phyloP scores from a whole-genome alignment of 306 rosid genomes.

The Prosopis cineraria region DNA sequence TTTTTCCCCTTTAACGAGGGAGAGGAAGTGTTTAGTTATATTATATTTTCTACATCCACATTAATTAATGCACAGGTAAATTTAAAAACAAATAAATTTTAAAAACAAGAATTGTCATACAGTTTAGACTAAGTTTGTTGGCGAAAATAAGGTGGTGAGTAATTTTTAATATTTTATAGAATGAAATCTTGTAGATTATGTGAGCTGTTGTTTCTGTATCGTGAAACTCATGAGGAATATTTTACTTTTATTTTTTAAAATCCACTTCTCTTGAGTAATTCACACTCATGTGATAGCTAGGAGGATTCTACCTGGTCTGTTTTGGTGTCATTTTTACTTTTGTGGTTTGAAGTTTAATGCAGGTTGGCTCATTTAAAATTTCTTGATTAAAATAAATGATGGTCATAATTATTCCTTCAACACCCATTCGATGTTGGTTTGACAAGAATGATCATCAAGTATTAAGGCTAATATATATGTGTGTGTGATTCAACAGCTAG shows the following conservation, averaged over 20 bases:
- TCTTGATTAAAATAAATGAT: neutral
- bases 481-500: constrained; percentile 31
- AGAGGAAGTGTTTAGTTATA: too few species aligned
- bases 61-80: too few species aligned
- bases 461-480: constrained; percentile 2
- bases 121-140: too few species aligned
- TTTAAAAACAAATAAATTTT: too few species aligned
- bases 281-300: neutral
- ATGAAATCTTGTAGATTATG: neutral
- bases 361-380: neutral
- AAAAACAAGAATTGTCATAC: too few species aligned
- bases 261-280: neutral
- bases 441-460: constrained; percentile 27
- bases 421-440: constrained; percentile 25
- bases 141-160: too few species aligned
- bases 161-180: too few species aligned
- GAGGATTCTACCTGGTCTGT: constrained; percentile 10
- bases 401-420: constrained; percentile 1
- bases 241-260: neutral
- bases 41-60: too few species aligned
- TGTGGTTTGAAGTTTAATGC: constrained; percentile 1
- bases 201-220: neutral
- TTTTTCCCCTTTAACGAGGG: too few species aligned
- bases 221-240: neutral
- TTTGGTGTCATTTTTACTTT: constrained; percentile 6